phyloP scores from a whole-genome alignment of 495 filamentous ascomycete species.

The Terfezia boudieri region DNA sequence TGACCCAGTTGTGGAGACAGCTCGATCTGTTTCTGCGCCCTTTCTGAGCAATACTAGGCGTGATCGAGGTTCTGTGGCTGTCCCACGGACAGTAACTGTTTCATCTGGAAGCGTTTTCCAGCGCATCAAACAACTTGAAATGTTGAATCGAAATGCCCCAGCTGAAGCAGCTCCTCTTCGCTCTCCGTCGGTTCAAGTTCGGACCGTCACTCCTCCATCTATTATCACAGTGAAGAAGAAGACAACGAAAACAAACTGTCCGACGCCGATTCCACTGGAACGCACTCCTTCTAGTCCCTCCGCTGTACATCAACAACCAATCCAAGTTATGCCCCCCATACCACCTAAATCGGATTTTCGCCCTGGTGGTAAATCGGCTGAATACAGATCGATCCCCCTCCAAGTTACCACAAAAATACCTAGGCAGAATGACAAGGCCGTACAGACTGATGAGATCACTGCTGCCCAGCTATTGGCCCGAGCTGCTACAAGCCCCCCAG shows the following conservation, averaged over 20 bases:
- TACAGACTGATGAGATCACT: neutral
- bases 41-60: conserved; percentile 13
- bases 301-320: neutral
- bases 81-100: neutral
- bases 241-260: no score
- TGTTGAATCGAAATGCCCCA: conserved; percentile 4
- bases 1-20: conserved; percentile 5
- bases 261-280: neutral
- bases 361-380: neutral
- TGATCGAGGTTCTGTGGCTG: neutral
- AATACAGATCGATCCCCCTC: neutral
- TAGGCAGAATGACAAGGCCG: neutral
- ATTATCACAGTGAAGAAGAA: no score
- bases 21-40: conserved; percentile 17
- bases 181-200: no score
- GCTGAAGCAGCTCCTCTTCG: neutral
- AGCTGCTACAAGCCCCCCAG: no score
- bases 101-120: conserved; percentile 8
- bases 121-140: conserved; percentile 18
- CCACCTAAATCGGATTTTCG: neutral
- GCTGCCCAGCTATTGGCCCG: neutral
- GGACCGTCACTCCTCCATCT: no score
- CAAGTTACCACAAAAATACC: neutral
- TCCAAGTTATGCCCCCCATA: neutral
- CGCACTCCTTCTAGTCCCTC: neutral